Percentiles rank a stretch among this genome's conserved stretches.
These are phyloP conservation scores for Colletotrichum truncatum DNA, from an alignment of 2,329 filamentous ascomycete genomes.

Conservation along the genomic window DNA sequence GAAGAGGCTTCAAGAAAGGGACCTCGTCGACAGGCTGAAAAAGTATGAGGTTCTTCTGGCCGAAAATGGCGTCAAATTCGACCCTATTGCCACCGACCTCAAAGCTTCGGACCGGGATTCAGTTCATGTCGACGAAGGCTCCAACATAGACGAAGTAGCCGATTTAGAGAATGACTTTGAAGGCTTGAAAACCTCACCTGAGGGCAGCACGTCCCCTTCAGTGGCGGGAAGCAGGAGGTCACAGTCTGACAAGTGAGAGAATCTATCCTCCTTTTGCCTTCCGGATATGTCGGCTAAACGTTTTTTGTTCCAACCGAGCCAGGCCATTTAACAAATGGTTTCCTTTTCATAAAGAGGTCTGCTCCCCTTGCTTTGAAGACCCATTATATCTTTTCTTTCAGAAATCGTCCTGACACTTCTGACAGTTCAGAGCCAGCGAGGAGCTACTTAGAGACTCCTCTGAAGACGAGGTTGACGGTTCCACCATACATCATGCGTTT, in stretches of 20 bases:
- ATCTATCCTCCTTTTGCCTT: background rate
- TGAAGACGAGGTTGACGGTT: constrained; percentile 65
- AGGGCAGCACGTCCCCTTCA: constrained; percentile 48
- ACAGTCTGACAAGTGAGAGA: constrained; percentile 36
- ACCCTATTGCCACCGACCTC: constrained; percentile 67
- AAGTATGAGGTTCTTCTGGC: constrained; percentile 74
- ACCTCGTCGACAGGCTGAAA: constrained; percentile 74
- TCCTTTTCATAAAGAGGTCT: constrained; percentile 61
- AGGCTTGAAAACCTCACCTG: constrained; percentile 62
- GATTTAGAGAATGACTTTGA: constrained; percentile 66
- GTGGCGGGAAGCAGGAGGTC: constrained; percentile 34
- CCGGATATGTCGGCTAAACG: constrained; percentile 11
- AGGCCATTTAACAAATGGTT: constrained; percentile 55
- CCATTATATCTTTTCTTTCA: background rate
- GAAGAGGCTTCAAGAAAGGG: constrained; percentile 74
- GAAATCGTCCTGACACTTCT: background rate
- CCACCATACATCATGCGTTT: constrained; percentile 66
- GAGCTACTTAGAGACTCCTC: constrained; percentile 61
- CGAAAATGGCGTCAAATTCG: constrained; percentile 74
- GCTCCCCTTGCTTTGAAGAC: background rate
- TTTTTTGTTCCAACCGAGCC: background rate
- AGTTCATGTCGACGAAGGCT: constrained; percentile 14
- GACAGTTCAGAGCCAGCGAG: constrained; percentile 60
- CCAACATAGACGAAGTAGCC: constrained; percentile 57
- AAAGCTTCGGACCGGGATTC: constrained; percentile 39